phyloP scores from a whole-genome alignment of 306 rosid genomes.

The peach (Prunus persica) region DNA sequence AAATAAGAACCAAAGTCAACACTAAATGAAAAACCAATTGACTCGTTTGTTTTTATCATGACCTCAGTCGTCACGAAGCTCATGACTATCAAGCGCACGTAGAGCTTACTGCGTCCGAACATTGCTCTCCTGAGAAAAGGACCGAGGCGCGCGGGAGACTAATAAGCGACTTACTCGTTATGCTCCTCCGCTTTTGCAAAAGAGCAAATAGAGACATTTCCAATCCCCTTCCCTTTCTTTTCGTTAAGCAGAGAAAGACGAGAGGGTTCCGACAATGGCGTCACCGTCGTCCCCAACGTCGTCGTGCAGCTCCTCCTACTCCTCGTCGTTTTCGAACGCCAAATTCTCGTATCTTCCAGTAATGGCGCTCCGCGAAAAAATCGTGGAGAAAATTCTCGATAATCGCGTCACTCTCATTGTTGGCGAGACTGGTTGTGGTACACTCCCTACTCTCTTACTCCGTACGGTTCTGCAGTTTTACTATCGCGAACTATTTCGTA shows the following conservation, averaged over 20 bases:
- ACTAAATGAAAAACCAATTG: background rate
- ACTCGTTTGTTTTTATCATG: background rate
- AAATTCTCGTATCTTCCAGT: conserved; percentile 63
- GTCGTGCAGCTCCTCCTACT: conserved; percentile 25
- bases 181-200: background rate
- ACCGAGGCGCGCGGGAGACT: conserved; percentile 9
- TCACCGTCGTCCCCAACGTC: conserved; percentile 38
- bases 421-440: conserved; percentile 93
- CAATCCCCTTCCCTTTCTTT: background rate
- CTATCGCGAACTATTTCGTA: background rate
- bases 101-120: conserved; percentile 10
- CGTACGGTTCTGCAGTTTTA: background rate
- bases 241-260: background rate
- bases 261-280: conserved; percentile 43
- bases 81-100: conserved; percentile 4
- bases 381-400: conserved; percentile 65
- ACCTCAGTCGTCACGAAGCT: background rate
- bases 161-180: background rate
- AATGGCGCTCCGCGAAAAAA: conserved; percentile 51
- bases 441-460: background rate
- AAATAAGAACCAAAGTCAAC: background rate
- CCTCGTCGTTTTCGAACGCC: conserved; percentile 25
- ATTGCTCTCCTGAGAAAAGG: background rate
- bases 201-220: background rate
- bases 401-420: conserved; percentile 90